Conservation (phyloP, 1,284 basidiomycete species). For the Pterula multifida region DNA sequence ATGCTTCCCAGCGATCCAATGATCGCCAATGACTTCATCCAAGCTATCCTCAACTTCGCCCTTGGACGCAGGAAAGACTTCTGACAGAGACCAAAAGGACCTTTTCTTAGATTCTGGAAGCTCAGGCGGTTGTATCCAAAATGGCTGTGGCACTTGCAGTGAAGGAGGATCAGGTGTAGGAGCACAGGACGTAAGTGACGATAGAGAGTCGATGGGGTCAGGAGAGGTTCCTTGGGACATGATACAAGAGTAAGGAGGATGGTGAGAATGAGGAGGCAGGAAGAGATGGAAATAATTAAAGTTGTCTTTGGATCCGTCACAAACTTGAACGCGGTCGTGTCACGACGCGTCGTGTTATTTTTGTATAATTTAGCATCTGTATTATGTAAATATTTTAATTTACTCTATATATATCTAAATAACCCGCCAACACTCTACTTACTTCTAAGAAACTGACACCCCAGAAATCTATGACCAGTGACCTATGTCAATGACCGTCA, state of each 20-base stretch:
- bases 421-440: too few relatives aligned
- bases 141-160: slow-evolving; percentile 2
- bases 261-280: background rate
- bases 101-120: slow-evolving; percentile 25
- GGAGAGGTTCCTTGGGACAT: background rate
- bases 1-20: slow-evolving; percentile 19
- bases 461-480: too few relatives aligned
- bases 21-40: slow-evolving; percentile 49
- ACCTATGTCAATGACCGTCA: too few relatives aligned
- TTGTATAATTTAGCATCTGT: slow-evolving; percentile 5
- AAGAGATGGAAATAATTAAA: background rate
- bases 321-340: background rate
- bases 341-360: background rate
- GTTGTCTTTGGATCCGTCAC: background rate
- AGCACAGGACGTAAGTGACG: background rate
- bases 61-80: slow-evolving; percentile 21
- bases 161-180: background rate
- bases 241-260: background rate
- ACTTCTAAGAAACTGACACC: too few relatives aligned
- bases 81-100: slow-evolving; percentile 26
- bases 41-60: slow-evolving; percentile 18
- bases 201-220: background rate
- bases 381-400: background rate
- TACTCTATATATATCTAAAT: too few relatives aligned
- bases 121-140: slow-evolving; percentile 16